phyloP scores from a whole-genome alignment of 306 rosid species.

The Sechiopsis laciniata region DNA sequence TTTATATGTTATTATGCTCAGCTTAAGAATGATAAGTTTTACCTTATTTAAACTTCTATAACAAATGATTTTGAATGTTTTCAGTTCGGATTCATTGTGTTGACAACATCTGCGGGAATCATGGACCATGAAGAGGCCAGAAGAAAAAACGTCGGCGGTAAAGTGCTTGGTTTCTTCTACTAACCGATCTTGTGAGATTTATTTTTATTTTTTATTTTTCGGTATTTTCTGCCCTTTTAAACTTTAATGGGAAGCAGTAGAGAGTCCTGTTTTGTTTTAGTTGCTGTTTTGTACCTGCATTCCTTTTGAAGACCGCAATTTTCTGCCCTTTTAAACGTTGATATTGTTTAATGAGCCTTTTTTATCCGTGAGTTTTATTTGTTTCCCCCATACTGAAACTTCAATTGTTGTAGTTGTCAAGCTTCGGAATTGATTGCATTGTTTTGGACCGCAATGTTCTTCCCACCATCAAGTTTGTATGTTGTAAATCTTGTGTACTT shows the following conservation, averaged over 20 bases:
- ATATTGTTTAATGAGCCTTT: slow-evolving; percentile 9
- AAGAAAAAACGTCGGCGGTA: slow-evolving; percentile 24
- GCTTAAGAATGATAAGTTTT: neutral
- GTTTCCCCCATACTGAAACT: neutral
- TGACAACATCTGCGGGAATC: slow-evolving; percentile 23
- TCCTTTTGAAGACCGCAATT: neutral
- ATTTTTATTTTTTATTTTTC: neutral
- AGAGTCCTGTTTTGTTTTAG: slow-evolving; percentile 17
- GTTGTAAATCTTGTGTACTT: too few species aligned
- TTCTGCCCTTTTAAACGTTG: neutral
- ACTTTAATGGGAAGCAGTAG: slow-evolving; percentile 16
- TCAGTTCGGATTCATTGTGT: slow-evolving; percentile 23
- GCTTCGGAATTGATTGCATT: slow-evolving; percentile 8
- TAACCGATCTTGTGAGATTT: neutral
- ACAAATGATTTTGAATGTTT: neutral
- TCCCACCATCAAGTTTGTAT: neutral
- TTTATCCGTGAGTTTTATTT: neutral
- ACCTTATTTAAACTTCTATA: neutral
- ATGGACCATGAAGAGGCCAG: slow-evolving; percentile 27
- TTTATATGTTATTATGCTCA: neutral
- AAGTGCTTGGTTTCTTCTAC: slow-evolving; percentile 26
- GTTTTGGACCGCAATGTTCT: neutral
- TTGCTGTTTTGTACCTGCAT: slow-evolving; percentile 18
- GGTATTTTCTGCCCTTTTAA: slow-evolving; percentile 12
- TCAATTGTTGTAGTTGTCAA: neutral